These are phyloP conservation scores for Lactuca sativa DNA, from an alignment of 129 eudicot genomes.

Conservation along the genomic window DNA sequence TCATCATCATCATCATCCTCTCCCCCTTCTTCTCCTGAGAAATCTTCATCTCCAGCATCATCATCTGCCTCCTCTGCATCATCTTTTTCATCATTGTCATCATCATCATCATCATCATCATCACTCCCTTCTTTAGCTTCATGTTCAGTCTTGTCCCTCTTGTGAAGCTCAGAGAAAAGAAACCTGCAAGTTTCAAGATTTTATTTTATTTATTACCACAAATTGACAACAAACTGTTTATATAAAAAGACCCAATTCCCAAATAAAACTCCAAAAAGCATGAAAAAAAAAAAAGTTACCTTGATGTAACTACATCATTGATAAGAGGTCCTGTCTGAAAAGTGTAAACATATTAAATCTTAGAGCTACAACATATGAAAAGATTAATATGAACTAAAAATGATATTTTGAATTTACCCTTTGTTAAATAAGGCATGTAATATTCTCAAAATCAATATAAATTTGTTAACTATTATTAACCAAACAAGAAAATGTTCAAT, in stretches of 20 bases:
- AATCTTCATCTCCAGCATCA: slow-evolving; percentile 84
- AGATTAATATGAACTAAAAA: no score
- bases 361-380: no score
- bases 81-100: slow-evolving; percentile 19
- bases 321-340: slow-evolving; percentile 59
- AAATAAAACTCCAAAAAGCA: no score
- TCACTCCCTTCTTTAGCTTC: slow-evolving; percentile 78
- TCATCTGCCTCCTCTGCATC: slow-evolving; percentile 63
- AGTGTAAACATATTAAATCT: neutral
- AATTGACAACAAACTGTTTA: neutral
- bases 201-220: no score
- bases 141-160: slow-evolving; percentile 42
- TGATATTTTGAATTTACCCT: no score
- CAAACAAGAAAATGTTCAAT: neutral
- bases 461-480: no score
- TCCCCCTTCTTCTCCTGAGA: slow-evolving; percentile 76
- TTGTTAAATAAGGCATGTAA: no score
- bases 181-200: slow-evolving; percentile 43
- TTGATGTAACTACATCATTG: slow-evolving; percentile 31
- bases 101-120: slow-evolving; percentile 67
- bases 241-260: neutral
- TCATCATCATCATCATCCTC: slow-evolving; percentile 40
- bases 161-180: slow-evolving; percentile 52
- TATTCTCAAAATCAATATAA: no score
- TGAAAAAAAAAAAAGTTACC: no score